Base-by-base conservation (phyloP, 2,329 filamentous ascomycete species). In the Metarhizium anisopliae region DNA sequence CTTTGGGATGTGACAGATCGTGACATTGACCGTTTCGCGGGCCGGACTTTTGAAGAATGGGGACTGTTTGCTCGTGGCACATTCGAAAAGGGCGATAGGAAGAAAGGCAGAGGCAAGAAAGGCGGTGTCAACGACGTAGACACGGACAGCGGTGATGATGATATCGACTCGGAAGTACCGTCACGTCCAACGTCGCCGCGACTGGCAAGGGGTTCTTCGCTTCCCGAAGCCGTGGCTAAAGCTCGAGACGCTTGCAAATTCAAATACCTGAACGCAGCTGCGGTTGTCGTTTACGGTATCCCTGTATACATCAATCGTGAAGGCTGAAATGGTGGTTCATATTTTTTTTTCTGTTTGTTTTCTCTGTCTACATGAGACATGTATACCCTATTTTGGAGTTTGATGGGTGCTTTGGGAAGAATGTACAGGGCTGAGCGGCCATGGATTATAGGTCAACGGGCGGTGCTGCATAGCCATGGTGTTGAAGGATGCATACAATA, bases 1-100 rank as follows among this genome's bases (percentile, higher is more conserved):
- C 77, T 99, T 42, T 99, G 94, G 94, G 94, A 99, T 70, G 94
- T 99, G 52, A 99, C 94, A 10, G 94, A 99, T 69, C 89, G 89
- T 65, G 94, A 99, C 69, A 96, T 96, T 68, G 95, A 99, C 74
- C 87, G 92, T 18, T 95, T 96, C 69, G 89, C 92, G 0, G 84
- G 86, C 38, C 78, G 81, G 30, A 77, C 88, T 2, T 88, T 96
- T 68, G 88, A 94, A 67, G 80, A 87, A 63, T 99, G 94, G 94
- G 94, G 94, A 0, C 70, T 99, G 6, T 75, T 88, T 54, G 66
- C 70, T 1, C 63, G 63, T 69, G 78, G 78, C 56, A 69, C 75
- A 7, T 79, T 76, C 59, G 67, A 69, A 52, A 68, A 70, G 45
- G 60, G 65, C 58, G 61, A 59, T 20, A 66, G 59, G 59, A 64